phyloP scores from a whole-genome alignment of 2,329 filamentous ascomycete species.

The Cercospora janseana region DNA sequence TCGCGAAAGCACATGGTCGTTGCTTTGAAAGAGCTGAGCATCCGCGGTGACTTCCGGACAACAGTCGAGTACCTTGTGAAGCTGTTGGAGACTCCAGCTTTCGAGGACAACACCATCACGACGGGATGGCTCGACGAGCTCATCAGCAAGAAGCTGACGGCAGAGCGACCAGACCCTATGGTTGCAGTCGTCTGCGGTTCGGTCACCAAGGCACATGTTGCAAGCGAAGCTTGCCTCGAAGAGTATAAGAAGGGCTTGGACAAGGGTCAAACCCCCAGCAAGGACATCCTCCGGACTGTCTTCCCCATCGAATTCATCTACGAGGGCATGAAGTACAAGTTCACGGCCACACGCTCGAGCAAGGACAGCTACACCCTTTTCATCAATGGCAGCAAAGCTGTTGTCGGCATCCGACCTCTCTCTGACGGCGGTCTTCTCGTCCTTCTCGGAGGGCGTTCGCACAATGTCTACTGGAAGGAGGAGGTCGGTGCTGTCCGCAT shows the following conservation, averaged over 20 bases:
- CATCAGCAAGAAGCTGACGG: constrained; percentile 95
- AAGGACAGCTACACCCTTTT: constrained; percentile 94
- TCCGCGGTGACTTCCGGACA: constrained; percentile 97
- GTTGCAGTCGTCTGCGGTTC: constrained; percentile 95
- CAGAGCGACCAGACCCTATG: constrained; percentile 89
- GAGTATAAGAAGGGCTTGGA: constrained; percentile 88
- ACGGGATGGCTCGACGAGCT: constrained; percentile 98
- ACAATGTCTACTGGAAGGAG: constrained; percentile 99
- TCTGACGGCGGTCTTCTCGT: constrained; percentile 92
- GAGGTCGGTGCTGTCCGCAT: constrained; percentile 93
- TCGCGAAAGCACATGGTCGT: constrained; percentile 99
- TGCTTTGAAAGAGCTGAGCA: constrained; percentile 96
- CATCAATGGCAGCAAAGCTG: constrained; percentile 97
- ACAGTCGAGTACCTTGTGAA: constrained; percentile 99
- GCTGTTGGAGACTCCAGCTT: constrained; percentile 94
- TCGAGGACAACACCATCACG: constrained; percentile 98
- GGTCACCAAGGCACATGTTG: constrained; percentile 88
- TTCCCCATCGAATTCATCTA: constrained; percentile 99
- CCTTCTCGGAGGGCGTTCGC: constrained; percentile 84
- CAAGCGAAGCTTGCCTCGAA: constrained; percentile 82
- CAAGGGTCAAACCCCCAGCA: constrained; percentile 95
- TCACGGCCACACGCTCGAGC: constrained; percentile 91
- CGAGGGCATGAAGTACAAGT: constrained; percentile 94
- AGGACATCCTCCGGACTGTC: constrained; percentile 95
- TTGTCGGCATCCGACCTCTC: constrained; percentile 86